Evolutionary conservation across 2,329 filamentous ascomycete genomes (phyloP), one percentile per base, ranked within the genome.

Genomic region (Fusarium nelsonii): DNA sequence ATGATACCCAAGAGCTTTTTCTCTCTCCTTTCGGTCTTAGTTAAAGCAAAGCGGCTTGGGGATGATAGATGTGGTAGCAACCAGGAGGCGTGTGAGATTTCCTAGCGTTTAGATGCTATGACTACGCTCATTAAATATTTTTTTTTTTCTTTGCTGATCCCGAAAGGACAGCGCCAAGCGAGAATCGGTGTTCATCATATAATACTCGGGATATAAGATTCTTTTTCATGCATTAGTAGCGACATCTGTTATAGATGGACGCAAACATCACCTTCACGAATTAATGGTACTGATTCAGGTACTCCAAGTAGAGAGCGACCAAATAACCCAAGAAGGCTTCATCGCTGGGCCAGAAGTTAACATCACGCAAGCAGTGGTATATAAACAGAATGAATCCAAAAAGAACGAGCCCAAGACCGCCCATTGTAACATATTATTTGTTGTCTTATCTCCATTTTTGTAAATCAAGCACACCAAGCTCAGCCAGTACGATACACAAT

Each of bases 1-100:
- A 77, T 71, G 76, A 78, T 78, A 78, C 76, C 76, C 75, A 63
- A 68, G 63, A 70, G 64, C 51, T 67, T 72, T 63, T 73, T 70
- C 20, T 73, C 63, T 74, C 63, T 66, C 51, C 61, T 66, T 63
- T 57, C 55, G 57, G 61, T 65, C 60, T 65, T 68, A 63, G 66
- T 62, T 59, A 64, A 58, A 61, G 61, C 59, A 46, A 59, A 58
- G 46, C 62, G 53, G 56, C 57, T 60, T 44, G 58, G 59, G 63
- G 59, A 45, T 53, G 53, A 61, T 65, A 58, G 37, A 65, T 43
- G 61, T 52, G 54, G 65, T 58, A 50, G n/a, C 32, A 45, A 36
- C 28, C 43, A 57, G 37, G 39, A 30, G 33, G 23, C 20, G 30
- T 16, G 20, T 37, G 23, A 32, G 32, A 14, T 49, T 55, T 36